A percentile compares a stretch with the other conserved stretches of the same genome.
Evolutionary conservation across 2,329 filamentous ascomycete species (phyloP).

Genomic region (Aspergillus tubingensis): DNA sequence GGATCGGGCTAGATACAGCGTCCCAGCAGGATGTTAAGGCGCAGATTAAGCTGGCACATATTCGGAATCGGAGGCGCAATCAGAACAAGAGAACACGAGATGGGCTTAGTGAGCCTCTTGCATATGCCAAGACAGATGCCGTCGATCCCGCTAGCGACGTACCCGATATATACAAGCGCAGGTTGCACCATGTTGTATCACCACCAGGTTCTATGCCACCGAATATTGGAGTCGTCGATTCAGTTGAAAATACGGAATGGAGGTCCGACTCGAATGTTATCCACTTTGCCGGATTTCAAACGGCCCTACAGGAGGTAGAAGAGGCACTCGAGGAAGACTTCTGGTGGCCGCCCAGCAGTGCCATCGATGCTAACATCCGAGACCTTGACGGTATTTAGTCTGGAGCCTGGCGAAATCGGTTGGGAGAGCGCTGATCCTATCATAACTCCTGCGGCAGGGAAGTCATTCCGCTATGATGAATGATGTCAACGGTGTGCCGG

Average conservation of each 20-base stretch:
- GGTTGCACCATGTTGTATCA: background rate
- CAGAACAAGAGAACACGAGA: constrained; percentile 23
- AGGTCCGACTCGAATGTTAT: constrained; percentile 1
- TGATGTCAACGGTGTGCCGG: background rate
- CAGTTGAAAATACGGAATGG: constrained; percentile 26
- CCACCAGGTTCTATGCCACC: constrained; percentile 11
- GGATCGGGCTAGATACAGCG: constrained; percentile 24
- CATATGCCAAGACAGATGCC: constrained; percentile 7
- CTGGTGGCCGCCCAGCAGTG: constrained; percentile 41
- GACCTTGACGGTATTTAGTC: constrained; percentile 12
- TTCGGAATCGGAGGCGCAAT: constrained; percentile 29
- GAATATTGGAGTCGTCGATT: constrained; percentile 28
- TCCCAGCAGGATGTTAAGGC: constrained; percentile 20
- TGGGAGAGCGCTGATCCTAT: no score
- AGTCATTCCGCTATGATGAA: background rate
- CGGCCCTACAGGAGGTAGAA: constrained; percentile 11
- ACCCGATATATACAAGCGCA: constrained; percentile 12
- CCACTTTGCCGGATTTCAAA: background rate
- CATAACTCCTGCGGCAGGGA: no score
- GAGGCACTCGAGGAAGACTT: constrained; percentile 37
- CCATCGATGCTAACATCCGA: constrained; percentile 35
- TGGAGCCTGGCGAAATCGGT: background rate
- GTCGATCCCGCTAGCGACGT: constrained; percentile 25
- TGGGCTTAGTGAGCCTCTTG: background rate
- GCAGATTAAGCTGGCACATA: constrained; percentile 29